Evolutionary conservation across 1,139 yeast genomes (phyloP).

Genomic region (Candida sanyaensis): DNA sequence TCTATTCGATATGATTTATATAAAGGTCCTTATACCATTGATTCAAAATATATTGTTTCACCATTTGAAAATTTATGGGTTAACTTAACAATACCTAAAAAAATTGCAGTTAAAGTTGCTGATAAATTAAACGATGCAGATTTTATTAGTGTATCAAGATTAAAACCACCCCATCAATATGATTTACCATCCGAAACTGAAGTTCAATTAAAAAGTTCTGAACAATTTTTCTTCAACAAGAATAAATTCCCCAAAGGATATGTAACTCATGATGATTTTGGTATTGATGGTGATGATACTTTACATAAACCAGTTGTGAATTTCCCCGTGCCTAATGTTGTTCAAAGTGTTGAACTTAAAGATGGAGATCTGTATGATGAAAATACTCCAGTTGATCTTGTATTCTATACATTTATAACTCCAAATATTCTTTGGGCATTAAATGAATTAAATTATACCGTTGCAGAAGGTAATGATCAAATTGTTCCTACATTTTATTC

Average conservation of each 20-base stretch:
- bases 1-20: conserved; percentile 86
- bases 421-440: conserved; percentile 64
- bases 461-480: conserved; percentile 3
- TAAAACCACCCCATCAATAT: conserved; percentile 32
- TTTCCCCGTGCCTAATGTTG: conserved; percentile 74
- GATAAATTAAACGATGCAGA: conserved; percentile 50
- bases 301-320: conserved; percentile 62
- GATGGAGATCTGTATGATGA: conserved; percentile 11
- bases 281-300: conserved; percentile 87
- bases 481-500: conserved; percentile 29
- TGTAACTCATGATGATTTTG: conserved; percentile 81
- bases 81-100: conserved; percentile 53
- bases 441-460: conserved; percentile 28
- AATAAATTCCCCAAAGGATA: conserved; percentile 57
- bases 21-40: conserved; percentile 81
- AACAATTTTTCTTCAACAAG: neutral
- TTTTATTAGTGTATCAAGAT: conserved; percentile 35
- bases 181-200: conserved; percentile 1
- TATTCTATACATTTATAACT: conserved; percentile 76
- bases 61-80: conserved; percentile 87
- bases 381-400: conserved; percentile 56
- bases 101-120: conserved; percentile 49
- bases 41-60: conserved; percentile 79
- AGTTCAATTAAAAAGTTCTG: neutral
- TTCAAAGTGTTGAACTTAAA: conserved; percentile 45